These are phyloP conservation scores for Didymella sp. DNA, from an alignment of 2,329 filamentous ascomycete species.

Conservation along the genomic window DNA sequence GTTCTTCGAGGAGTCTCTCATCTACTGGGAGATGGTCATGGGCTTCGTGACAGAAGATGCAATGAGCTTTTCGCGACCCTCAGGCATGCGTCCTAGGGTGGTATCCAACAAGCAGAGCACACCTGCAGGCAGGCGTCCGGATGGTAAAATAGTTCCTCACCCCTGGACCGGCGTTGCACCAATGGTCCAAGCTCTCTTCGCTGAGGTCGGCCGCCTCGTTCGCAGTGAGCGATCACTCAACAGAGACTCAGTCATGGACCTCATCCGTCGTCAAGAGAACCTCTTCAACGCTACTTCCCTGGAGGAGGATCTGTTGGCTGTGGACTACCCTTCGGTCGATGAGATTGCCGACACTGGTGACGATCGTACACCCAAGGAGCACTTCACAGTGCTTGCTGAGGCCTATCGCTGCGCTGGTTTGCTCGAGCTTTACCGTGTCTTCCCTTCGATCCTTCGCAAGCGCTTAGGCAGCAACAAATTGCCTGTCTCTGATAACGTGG, in stretches of 20 bases:
- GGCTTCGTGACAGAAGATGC: slow-evolving; percentile 60
- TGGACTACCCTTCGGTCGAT: slow-evolving; percentile 56
- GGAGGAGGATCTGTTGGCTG: slow-evolving; percentile 57
- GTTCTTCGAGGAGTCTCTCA: slow-evolving; percentile 63
- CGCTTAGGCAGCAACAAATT: slow-evolving; percentile 48
- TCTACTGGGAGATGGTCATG: slow-evolving; percentile 67
- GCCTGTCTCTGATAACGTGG: slow-evolving; percentile 32
- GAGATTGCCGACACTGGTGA: slow-evolving; percentile 61
- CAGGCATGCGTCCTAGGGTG: slow-evolving; percentile 32
- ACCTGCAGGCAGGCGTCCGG: slow-evolving; percentile 35
- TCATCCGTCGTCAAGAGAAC: slow-evolving; percentile 44
- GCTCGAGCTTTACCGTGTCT: slow-evolving; percentile 62
- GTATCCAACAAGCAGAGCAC: slow-evolving; percentile 29
- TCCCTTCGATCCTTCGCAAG: slow-evolving; percentile 58
- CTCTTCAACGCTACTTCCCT: slow-evolving; percentile 51
- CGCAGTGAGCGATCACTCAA: slow-evolving; percentile 48
- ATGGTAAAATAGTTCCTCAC: slow-evolving; percentile 53
- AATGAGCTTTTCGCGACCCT: slow-evolving; percentile 43
- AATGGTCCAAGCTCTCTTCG: slow-evolving; percentile 55
- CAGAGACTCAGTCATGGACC: slow-evolving; percentile 36
- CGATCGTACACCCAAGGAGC: slow-evolving; percentile 59
- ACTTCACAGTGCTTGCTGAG: slow-evolving; percentile 62
- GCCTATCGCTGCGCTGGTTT: slow-evolving; percentile 61
- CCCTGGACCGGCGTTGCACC: slow-evolving; percentile 59
- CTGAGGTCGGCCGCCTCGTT: slow-evolving; percentile 55